Percentiles rank a stretch among this genome's conserved stretches.
Evolutionary conservation across 2,329 filamentous ascomycete species (phyloP).

Genomic region (Colletotrichum lentis): DNA sequence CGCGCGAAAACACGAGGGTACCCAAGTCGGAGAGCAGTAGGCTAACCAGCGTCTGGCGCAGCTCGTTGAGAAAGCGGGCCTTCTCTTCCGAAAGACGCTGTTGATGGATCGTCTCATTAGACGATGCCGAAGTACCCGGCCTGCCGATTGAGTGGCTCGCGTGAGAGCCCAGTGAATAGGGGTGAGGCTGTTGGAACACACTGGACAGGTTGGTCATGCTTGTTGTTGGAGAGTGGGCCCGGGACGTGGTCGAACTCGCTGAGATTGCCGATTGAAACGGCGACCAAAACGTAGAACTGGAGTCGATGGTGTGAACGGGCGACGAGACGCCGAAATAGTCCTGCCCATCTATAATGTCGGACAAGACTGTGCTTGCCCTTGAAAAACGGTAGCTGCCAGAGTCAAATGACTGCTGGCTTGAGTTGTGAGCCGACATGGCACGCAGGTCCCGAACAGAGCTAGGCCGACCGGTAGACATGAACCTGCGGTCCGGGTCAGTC

Average conservation of each 20-base stretch:
- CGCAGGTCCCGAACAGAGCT: conserved; percentile 66
- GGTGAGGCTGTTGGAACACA: conserved; percentile 56
- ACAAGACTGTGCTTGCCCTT: conserved; percentile 63
- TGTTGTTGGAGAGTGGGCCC: conserved; percentile 68
- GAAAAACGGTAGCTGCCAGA: conserved; percentile 71
- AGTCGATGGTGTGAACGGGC: conserved; percentile 76
- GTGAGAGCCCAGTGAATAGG: conserved; percentile 54
- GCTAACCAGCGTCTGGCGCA: conserved; percentile 82
- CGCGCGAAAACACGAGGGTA: conserved; percentile 82
- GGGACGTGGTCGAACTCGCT: conserved; percentile 65
- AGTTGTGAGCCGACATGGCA: conserved; percentile 66
- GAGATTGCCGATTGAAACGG: conserved; percentile 77
- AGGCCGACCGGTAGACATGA: conserved; percentile 54
- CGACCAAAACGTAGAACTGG: conserved; percentile 86
- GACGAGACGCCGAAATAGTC: conserved; percentile 76
- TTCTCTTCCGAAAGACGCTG: conserved; percentile 74
- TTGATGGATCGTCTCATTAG: conserved; percentile 71
- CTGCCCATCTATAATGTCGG: conserved; percentile 73
- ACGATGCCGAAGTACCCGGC: conserved; percentile 72
- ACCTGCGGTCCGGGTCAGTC: conserved; percentile 63
- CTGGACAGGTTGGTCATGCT: conserved; percentile 66
- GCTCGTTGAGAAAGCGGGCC: conserved; percentile 76
- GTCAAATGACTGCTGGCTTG: conserved; percentile 75
- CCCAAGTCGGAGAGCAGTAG: conserved; percentile 89
- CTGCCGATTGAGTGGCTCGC: conserved; percentile 61